Conservation (phyloP, 192 early-diverging fungal species). For the Backusella australiensis region DNA sequence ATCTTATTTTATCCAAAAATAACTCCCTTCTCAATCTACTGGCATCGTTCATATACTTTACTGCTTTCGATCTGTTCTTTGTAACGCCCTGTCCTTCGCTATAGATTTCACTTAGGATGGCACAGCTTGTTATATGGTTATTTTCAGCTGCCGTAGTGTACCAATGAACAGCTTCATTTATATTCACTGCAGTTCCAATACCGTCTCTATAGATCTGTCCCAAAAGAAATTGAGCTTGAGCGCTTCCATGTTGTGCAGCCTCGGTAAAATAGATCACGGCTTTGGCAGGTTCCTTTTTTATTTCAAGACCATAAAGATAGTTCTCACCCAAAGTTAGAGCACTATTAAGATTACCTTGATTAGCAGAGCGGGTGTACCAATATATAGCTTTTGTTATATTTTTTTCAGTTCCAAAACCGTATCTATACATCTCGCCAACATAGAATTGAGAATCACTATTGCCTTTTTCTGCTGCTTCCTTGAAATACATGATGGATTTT, state of each 20-base stretch:
- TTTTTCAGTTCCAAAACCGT: not conserved
- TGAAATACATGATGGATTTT: not conserved
- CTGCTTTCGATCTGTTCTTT: not conserved
- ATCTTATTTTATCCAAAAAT: not conserved
- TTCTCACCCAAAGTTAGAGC: not conserved
- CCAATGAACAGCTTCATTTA: not conserved
- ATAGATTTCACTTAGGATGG: not conserved
- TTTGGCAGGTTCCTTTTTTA: not conserved
- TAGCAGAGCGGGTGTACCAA: not conserved
- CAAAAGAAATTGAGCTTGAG: not conserved
- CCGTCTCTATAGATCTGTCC: not conserved
- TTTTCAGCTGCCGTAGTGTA: not conserved
- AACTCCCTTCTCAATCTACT: not conserved
- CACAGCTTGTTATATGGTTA: not conserved
- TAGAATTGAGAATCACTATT: not conserved
- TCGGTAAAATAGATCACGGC: not conserved
- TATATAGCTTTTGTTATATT: not conserved
- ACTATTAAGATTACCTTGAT: not conserved
- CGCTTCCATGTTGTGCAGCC: not conserved
- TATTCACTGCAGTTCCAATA: not conserved
- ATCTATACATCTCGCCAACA: not conserved
- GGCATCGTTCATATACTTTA: not conserved
- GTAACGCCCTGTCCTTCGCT: not conserved
- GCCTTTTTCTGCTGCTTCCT: not conserved
- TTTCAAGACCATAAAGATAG: not conserved